Base-by-base conservation (phyloP, 345 rosid species). In the Capsella bursapastoris region DNA sequence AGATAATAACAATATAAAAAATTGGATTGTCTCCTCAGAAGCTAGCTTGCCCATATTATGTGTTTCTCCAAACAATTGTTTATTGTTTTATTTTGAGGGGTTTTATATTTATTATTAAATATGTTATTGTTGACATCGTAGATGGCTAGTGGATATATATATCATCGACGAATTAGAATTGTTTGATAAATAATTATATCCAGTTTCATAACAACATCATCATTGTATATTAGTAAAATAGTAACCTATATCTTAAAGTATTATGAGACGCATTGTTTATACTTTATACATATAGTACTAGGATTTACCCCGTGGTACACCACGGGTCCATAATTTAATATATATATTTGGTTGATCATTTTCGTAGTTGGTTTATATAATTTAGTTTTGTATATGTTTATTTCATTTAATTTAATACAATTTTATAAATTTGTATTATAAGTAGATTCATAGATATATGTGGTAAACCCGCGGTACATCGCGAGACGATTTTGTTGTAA, bases 1-100 rank as follows among this genome's bases (percentile, higher is more conserved):
- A 22, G 22, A 22, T 18, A 22, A 38, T 52, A 52, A 5, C 2
- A 52, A 22, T 22, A 5, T 5, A n/a, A 49, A 70, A 38, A 15
- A 29, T 1, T 37, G 41, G 6, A 12, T 37, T 72, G 76, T 72
- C 68, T 62, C 44, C 62, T 52, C n/a, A 41, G 34, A 40, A 28
- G n/a, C 44, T 40, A 62, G 69, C 61, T 72, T 72, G 62, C 62
- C 69, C 76, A 65, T 48, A 34, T 47, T 72, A 13, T 64, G 29
- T 47, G 69, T 47, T 47, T 16, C 31, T 31, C 6, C 15, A 48
- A 32, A 64, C 12, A 32, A 15, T 48, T 48, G 1, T 64, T 64
- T 64, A 48, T 32, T 49, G 59, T 48, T 22, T 22, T 35, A 37
- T n/a, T 37, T 62, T 51, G 47, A 32, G n/a, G 14, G 3, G 2